phyloP scores from a whole-genome alignment of 441 rosid genomes.

The Populus hybrid region DNA sequence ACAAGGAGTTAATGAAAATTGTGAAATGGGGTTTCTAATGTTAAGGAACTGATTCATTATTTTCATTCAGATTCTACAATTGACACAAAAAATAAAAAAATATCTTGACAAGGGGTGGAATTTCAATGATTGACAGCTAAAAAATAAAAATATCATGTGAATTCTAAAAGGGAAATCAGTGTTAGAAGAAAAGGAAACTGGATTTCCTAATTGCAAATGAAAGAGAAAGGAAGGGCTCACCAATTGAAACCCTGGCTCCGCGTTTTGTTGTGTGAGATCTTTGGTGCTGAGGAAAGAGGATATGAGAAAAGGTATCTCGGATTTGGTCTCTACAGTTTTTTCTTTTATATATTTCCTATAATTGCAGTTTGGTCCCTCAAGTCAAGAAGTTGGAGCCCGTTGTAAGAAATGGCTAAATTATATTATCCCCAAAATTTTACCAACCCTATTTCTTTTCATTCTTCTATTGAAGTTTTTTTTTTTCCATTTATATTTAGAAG shows the following conservation, averaged over 20 bases:
- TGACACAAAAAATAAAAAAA: background rate
- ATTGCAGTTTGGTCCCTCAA: background rate
- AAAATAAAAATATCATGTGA: background rate
- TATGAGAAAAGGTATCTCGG: background rate
- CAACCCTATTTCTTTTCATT: background rate
- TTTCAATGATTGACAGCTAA: background rate
- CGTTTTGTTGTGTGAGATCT: background rate
- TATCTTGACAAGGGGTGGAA: background rate
- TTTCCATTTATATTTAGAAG: too few species aligned
- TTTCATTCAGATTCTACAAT: background rate
- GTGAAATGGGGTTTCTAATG: background rate
- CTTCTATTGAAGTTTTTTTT: background rate
- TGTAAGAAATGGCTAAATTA: background rate
- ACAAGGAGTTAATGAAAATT: background rate
- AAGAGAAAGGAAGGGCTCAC: background rate
- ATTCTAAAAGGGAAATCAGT: background rate
- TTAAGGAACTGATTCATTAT: background rate
- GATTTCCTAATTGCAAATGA: background rate
- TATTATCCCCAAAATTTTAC: background rate
- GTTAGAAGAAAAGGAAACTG: background rate
- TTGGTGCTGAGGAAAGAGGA: background rate
- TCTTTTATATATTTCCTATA: background rate
- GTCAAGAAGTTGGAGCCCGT: background rate
- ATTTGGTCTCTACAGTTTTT: background rate
- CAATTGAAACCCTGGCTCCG: background rate